Evolutionary conservation across 208 protist species (phyloP).

Genomic region (Trypanosoma grayi): DNA sequence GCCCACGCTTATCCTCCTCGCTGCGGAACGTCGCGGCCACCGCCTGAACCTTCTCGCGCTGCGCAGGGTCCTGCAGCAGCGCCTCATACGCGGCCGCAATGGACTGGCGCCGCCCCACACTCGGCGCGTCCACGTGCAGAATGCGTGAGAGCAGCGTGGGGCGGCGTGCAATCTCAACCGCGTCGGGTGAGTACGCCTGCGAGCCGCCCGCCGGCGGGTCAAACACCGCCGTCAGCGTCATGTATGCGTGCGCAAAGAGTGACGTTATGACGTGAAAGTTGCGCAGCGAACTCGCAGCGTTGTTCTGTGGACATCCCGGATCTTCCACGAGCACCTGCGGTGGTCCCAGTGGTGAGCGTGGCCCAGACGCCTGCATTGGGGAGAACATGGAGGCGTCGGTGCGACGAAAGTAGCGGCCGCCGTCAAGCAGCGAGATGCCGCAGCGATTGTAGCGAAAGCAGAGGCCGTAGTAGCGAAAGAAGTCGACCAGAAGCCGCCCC

Average conservation of each 20-base stretch:
- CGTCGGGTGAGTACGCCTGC: slow-evolving; percentile 38
- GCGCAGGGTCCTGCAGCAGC: slow-evolving; percentile 20
- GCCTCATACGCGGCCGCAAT: slow-evolving; percentile 44
- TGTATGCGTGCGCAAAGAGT: slow-evolving; percentile 71
- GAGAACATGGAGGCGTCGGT: slow-evolving; percentile 20
- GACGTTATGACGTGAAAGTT: slow-evolving; percentile 64
- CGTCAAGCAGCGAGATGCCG: slow-evolving; percentile 68
- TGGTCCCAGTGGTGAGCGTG: slow-evolving; percentile 16
- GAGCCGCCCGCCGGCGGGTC: neutral
- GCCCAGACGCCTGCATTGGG: neutral
- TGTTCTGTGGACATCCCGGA: slow-evolving; percentile 69
- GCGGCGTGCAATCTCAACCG: slow-evolving; percentile 43
- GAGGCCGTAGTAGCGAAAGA: slow-evolving; percentile 91
- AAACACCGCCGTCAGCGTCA: slow-evolving; percentile 55
- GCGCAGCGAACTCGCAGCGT: slow-evolving; percentile 81
- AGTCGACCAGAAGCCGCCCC: slow-evolving; percentile 91
- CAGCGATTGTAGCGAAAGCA: slow-evolving; percentile 80
- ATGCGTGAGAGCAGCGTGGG: slow-evolving; percentile 84
- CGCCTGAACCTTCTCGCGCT: slow-evolving; percentile 36
- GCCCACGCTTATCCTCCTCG: slow-evolving; percentile 46
- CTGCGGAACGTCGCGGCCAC: slow-evolving; percentile 29
- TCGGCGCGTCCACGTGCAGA: slow-evolving; percentile 68
- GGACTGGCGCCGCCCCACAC: slow-evolving; percentile 45
- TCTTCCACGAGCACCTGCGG: slow-evolving; percentile 71
- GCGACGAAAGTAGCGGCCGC: slow-evolving; percentile 59